Percentiles rank a stretch among this genome's conserved stretches.
Evolutionary conservation across 1,284 basidiomycete species (phyloP).

Genomic region (Trichosporon ovoides): DNA sequence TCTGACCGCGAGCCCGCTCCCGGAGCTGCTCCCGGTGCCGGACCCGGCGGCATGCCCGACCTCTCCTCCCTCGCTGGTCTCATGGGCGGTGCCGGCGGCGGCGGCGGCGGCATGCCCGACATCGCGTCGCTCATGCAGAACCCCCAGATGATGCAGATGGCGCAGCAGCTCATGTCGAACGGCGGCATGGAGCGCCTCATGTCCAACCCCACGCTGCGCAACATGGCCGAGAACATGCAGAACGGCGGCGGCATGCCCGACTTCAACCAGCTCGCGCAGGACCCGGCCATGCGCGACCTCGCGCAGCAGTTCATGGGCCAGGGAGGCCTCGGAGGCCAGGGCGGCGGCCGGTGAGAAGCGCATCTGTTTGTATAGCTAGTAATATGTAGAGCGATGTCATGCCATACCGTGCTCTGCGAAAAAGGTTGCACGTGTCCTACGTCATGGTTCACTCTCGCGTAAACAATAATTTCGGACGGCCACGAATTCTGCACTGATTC

Average conservation of each 20-base stretch:
- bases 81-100: conserved; percentile 41
- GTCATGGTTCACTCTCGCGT: neutral
- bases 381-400: too few species aligned
- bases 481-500: too few species aligned
- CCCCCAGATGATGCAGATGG: conserved; percentile 83
- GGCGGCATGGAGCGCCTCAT: conserved; percentile 83
- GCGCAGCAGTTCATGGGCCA: conserved; percentile 47
- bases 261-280: conserved; percentile 39
- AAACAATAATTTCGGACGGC: neutral
- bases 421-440: neutral
- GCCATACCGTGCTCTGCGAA: too few species aligned
- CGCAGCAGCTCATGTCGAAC: conserved; percentile 84
- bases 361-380: too few species aligned
- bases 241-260: conserved; percentile 58
- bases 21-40: conserved; percentile 37
- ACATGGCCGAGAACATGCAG: conserved; percentile 76
- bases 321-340: conserved; percentile 25
- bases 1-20: conserved; percentile 25
- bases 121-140: conserved; percentile 82
- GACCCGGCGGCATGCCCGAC: conserved; percentile 62
- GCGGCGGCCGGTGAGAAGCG: too few species aligned
- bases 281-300: conserved; percentile 44
- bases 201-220: conserved; percentile 72
- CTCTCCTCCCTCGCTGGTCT: conserved; percentile 38
- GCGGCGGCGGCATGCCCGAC: conserved; percentile 72